These are phyloP conservation scores for Ophiostoma montium DNA, from an alignment of 2,329 filamentous ascomycete genomes.

Conservation along the genomic window DNA sequence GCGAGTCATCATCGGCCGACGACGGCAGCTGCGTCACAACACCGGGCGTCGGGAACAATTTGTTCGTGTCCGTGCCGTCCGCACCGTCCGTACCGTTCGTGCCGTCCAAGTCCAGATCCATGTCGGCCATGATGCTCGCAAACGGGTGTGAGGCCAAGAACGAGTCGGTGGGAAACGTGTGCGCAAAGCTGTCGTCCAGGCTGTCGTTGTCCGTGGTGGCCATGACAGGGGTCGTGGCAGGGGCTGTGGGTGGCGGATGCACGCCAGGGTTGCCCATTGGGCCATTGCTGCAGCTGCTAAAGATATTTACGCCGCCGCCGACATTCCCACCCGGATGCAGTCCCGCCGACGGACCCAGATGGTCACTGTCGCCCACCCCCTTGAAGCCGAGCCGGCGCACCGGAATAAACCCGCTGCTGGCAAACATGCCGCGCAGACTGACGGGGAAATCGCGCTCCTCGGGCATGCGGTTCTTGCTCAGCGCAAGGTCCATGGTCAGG, in stretches of 20 bases:
- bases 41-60: neutral
- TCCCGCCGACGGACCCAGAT: neutral
- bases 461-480: constrained; percentile 14
- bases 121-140: constrained; percentile 22
- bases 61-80: constrained; percentile 5
- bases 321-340: neutral
- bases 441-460: constrained; percentile 14
- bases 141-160: constrained; percentile 16
- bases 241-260: neutral
- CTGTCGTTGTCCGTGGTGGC: neutral
- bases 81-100: constrained; percentile 10
- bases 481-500: constrained; percentile 12
- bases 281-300: too few species aligned
- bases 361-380: neutral
- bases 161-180: neutral
- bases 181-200: neutral
- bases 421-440: constrained; percentile 10
- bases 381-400: neutral
- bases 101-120: constrained; percentile 16
- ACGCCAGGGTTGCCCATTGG: too few species aligned
- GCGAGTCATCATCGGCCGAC: constrained; percentile 15
- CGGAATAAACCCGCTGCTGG: neutral
- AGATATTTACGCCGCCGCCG: too few species aligned
- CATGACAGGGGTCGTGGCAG: neutral
- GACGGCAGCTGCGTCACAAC: constrained; percentile 9